phyloP scores from a whole-genome alignment of 2,329 filamentous ascomycete genomes.

The Hypoxylon sp. region DNA sequence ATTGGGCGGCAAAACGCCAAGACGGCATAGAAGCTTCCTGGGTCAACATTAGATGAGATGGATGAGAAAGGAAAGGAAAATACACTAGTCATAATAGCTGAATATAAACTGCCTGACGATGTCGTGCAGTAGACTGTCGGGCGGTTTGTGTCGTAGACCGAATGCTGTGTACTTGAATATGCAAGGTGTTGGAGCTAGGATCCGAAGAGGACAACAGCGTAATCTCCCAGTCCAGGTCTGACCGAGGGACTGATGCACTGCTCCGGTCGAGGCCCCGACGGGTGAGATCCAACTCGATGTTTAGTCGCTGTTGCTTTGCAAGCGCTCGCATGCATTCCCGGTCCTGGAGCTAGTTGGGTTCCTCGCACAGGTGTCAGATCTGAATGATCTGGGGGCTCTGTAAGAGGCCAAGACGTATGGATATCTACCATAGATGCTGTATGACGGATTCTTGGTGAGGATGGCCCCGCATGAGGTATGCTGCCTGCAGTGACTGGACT shows the following conservation, averaged over 20 bases:
- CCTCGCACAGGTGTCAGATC: slow-evolving; percentile 34
- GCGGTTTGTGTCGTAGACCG: slow-evolving; percentile 7
- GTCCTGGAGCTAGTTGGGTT: slow-evolving; percentile 22
- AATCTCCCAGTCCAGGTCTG: slow-evolving; percentile 36
- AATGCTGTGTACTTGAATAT: slow-evolving; percentile 34
- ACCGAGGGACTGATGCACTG: slow-evolving; percentile 31
- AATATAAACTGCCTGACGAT: slow-evolving; percentile 23
- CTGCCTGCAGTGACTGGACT: slow-evolving; percentile 14
- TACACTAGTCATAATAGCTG: background rate
- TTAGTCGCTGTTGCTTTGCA: slow-evolving; percentile 30
- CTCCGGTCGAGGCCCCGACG: slow-evolving; percentile 44
- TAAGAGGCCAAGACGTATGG: slow-evolving; percentile 30
- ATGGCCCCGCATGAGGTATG: slow-evolving; percentile 19
- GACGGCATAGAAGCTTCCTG: background rate
- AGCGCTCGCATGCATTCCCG: slow-evolving; percentile 37
- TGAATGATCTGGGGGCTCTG: slow-evolving; percentile 26
- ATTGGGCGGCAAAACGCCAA: slow-evolving; percentile 8
- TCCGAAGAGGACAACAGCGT: slow-evolving; percentile 30
- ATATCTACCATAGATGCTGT: slow-evolving; percentile 23
- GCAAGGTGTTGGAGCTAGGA: slow-evolving; percentile 25
- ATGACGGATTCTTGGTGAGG: slow-evolving; percentile 30
- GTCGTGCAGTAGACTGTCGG: slow-evolving; percentile 9
- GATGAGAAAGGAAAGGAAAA: background rate
- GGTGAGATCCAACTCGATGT: slow-evolving; percentile 31
- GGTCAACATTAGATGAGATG: background rate